Conservation (phyloP, 2,329 filamentous ascomycete genomes). For the Botrytis squamosa region DNA sequence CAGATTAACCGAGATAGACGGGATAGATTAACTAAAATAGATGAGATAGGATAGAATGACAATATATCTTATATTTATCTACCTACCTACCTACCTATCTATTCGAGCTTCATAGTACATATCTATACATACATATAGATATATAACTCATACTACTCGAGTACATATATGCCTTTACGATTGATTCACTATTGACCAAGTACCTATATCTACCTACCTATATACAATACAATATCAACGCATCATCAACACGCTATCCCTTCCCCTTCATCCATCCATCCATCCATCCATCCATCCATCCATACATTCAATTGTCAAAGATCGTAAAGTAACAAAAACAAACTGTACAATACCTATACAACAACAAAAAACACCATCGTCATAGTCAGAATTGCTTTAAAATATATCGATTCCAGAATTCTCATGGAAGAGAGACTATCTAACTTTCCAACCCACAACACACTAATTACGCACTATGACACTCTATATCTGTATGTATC, state of each 20-base stretch:
- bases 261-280: not conserved
- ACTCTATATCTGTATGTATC: slow-evolving; percentile 2
- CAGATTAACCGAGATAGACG: too few species aligned
- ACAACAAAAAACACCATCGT: not conserved
- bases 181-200: not conserved
- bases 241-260: not conserved
- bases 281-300: not conserved
- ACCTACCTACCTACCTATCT: too few species aligned
- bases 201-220: too few species aligned
- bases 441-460: not conserved
- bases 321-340: not conserved
- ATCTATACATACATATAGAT: too few species aligned
- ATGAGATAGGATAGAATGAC: too few species aligned
- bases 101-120: too few species aligned
- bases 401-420: not conserved
- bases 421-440: not conserved
- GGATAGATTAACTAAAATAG: too few species aligned
- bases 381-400: not conserved
- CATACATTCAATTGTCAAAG: not conserved
- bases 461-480: not conserved
- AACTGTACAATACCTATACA: not conserved
- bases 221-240: not conserved
- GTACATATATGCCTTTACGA: too few species aligned
- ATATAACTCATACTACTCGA: too few species aligned
- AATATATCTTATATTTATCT: too few species aligned